Conservation (phyloP, 345 rosid species). For the Hibiscus tridactylites region DNA sequence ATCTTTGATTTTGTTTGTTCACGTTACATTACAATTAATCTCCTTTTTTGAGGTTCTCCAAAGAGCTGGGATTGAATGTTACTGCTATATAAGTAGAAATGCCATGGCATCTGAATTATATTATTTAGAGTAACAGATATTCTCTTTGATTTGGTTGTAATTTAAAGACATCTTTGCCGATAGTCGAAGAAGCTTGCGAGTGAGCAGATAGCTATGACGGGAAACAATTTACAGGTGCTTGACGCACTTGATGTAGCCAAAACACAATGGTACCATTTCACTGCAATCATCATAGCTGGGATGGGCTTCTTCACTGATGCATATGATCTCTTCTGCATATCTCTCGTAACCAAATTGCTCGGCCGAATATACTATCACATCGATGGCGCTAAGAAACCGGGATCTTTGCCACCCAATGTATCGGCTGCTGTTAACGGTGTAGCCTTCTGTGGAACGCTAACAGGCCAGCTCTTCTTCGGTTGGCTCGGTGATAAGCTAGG, state of each 20-base stretch:
- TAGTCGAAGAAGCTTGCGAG: neutral
- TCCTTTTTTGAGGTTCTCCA: no score
- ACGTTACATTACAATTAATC: no score
- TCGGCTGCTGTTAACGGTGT: conserved; percentile 74
- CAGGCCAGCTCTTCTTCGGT: conserved; percentile 74
- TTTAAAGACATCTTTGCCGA: neutral
- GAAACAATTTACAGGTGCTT: conserved; percentile 48
- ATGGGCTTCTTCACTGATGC: conserved; percentile 90
- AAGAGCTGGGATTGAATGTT: no score
- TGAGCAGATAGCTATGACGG: conserved; percentile 29
- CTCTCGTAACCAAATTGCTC: conserved; percentile 72
- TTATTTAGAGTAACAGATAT: no score
- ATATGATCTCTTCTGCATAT: conserved; percentile 72
- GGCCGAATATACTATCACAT: conserved; percentile 69
- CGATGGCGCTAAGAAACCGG: conserved; percentile 55
- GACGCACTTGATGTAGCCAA: conserved; percentile 64
- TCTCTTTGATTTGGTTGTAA: no score
- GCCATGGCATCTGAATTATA: no score
- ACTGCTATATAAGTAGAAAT: no score
- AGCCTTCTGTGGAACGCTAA: conserved; percentile 58
- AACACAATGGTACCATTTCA: conserved; percentile 82
- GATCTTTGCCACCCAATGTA: conserved; percentile 61
- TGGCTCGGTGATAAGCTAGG: conserved; percentile 84
- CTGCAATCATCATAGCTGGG: conserved; percentile 68
- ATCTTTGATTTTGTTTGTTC: neutral